Conservation (phyloP, 306 rosid species). For the Citrullus mucosospermus region DNA sequence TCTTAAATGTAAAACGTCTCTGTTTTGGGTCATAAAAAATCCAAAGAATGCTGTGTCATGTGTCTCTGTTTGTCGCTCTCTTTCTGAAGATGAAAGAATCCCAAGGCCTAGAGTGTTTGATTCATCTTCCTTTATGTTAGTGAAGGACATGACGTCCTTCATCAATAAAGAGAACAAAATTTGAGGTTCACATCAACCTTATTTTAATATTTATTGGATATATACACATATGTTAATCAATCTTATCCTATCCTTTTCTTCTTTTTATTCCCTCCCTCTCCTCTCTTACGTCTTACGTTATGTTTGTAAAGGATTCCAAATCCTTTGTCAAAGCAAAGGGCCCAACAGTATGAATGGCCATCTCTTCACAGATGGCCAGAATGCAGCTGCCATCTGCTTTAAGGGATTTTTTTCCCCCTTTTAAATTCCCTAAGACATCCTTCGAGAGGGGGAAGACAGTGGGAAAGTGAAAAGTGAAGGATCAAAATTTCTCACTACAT, state of each 20-base stretch:
- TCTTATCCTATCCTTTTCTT: not conserved
- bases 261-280: not conserved
- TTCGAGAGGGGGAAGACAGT: not conserved
- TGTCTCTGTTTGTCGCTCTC: not conserved
- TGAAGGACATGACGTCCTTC: not conserved
- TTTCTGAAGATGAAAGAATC: not conserved
- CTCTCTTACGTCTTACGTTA: not conserved
- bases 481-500: not conserved
- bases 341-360: constrained; percentile 1
- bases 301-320: constrained; percentile 2
- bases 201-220: not conserved
- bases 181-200: not conserved
- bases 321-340: constrained; percentile 4
- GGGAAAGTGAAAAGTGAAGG: not conserved
- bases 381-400: not conserved
- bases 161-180: not conserved
- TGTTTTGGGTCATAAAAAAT: not conserved
- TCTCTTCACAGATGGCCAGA: not conserved
- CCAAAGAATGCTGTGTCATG: not conserved
- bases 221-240: not conserved
- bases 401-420: not conserved
- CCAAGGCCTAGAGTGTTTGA: not conserved
- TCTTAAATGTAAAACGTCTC: not conserved
- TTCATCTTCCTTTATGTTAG: not conserved
- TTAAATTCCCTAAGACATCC: not conserved